Percentiles rank a stretch among this genome's conserved stretches.
phyloP scores from a whole-genome alignment of 768 basidiomycete species.

The Rubroboletus pulcherrimus region DNA sequence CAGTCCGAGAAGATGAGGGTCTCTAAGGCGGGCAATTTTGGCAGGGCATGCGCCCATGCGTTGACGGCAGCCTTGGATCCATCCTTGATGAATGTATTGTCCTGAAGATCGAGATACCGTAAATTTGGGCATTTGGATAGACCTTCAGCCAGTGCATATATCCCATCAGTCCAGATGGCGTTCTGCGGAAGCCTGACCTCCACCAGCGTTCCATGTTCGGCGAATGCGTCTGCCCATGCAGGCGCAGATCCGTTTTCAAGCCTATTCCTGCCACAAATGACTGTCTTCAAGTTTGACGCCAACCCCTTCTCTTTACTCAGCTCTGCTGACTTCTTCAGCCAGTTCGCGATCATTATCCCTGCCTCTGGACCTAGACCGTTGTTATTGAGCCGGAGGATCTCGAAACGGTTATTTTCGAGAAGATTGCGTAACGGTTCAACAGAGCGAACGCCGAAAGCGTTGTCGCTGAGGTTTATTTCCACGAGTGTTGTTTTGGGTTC shows the following conservation, averaged over 20 bases:
- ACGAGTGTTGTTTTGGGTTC: constrained; percentile 74
- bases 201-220: constrained; percentile 71
- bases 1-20: constrained; percentile 93
- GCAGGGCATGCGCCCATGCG: constrained; percentile 62
- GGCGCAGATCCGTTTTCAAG: constrained; percentile 85
- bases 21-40: constrained; percentile 65
- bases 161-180: constrained; percentile 92
- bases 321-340: constrained; percentile 72
- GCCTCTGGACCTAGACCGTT: constrained; percentile 94
- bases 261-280: constrained; percentile 96
- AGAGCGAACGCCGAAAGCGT: constrained; percentile 93
- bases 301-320: constrained; percentile 63
- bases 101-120: constrained; percentile 84
- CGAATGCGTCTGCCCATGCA: constrained; percentile 85
- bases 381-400: constrained; percentile 89
- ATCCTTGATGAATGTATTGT: constrained; percentile 77
- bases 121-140: constrained; percentile 64
- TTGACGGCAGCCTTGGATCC: constrained; percentile 53
- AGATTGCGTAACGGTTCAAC: constrained; percentile 92
- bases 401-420: constrained; percentile 74
- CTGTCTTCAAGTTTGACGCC: constrained; percentile 65
- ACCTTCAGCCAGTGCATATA: constrained; percentile 72
- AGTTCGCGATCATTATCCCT: constrained; percentile 80
- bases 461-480: constrained; percentile 90
- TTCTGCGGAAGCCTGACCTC: constrained; percentile 98